Evolutionary conservation across 2,329 filamentous ascomycete genomes (phyloP).

Genomic region (Diplodia seriata): DNA sequence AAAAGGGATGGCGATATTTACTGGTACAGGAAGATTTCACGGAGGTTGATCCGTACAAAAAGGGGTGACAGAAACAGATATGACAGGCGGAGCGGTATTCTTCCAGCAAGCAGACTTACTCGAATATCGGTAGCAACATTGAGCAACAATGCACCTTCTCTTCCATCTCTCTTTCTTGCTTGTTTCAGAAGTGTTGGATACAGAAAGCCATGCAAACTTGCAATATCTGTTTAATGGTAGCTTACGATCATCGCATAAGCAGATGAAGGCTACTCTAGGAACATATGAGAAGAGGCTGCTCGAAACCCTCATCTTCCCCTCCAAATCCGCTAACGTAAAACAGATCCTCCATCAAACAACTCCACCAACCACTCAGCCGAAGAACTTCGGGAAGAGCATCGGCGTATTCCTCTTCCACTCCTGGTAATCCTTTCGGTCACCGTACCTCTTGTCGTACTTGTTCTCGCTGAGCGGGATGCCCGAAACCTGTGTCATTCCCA

Average conservation of each 20-base stretch:
- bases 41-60: background rate
- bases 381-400: constrained; percentile 68
- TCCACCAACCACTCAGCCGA: constrained; percentile 3
- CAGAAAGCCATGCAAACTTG: background rate
- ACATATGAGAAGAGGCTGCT: background rate
- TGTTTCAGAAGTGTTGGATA: background rate
- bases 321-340: background rate
- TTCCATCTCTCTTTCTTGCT: background rate
- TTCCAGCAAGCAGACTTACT: background rate
- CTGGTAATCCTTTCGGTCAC: constrained; percentile 69
- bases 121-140: background rate
- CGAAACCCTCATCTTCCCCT: too few relatives aligned
- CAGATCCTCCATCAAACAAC: background rate
- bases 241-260: background rate
- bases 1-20: too few relatives aligned
- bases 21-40: too few relatives aligned
- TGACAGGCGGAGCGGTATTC: background rate
- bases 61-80: background rate
- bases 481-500: constrained; percentile 42
- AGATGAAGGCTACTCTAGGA: background rate
- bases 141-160: background rate
- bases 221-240: too few relatives aligned
- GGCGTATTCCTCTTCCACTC: constrained; percentile 72
- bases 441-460: constrained; percentile 72
- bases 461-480: constrained; percentile 71